phyloP scores from a whole-genome alignment of 78 protist species.

The Guillardia theta region DNA sequence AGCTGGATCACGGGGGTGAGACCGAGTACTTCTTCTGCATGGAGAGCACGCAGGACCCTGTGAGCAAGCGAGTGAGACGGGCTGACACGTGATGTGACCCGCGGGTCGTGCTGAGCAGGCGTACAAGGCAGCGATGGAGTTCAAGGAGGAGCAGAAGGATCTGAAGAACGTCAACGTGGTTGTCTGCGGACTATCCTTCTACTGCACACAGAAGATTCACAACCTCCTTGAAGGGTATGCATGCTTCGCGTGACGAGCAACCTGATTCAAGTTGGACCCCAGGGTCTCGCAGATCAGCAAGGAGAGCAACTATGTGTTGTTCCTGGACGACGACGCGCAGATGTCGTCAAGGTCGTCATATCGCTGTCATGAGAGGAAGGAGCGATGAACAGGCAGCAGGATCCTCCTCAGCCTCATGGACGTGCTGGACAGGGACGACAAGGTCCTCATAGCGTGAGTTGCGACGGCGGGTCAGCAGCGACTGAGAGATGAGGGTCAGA shows the following conservation, averaged over 20 bases:
- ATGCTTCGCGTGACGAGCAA: no score
- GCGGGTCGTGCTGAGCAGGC: no score
- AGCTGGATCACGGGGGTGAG: background rate
- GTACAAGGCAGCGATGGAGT: background rate
- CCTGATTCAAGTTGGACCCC: no score
- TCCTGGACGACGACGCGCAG: slow-evolving; percentile 54
- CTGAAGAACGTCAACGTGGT: background rate
- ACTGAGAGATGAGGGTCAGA: background rate
- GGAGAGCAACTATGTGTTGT: background rate
- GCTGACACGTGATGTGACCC: no score
- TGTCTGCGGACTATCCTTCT: background rate
- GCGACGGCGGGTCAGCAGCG: no score
- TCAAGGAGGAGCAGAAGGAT: background rate
- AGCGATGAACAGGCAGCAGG: no score
- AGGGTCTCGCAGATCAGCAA: background rate
- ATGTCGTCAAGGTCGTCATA: background rate
- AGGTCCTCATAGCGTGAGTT: no score
- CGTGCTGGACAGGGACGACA: background rate
- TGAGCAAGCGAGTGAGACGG: no score
- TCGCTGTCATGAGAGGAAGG: no score
- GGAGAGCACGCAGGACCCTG: slow-evolving; percentile 39
- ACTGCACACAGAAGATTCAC: slow-evolving; percentile 60
- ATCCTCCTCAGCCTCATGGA: background rate
- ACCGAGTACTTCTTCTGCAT: slow-evolving; percentile 48
- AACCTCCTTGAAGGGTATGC: slow-evolving; percentile 42